Evolutionary conservation across 2,329 filamentous ascomycete species (phyloP), one percentile per base, ranked within the genome.

Genomic region (Esteya vermicola): DNA sequence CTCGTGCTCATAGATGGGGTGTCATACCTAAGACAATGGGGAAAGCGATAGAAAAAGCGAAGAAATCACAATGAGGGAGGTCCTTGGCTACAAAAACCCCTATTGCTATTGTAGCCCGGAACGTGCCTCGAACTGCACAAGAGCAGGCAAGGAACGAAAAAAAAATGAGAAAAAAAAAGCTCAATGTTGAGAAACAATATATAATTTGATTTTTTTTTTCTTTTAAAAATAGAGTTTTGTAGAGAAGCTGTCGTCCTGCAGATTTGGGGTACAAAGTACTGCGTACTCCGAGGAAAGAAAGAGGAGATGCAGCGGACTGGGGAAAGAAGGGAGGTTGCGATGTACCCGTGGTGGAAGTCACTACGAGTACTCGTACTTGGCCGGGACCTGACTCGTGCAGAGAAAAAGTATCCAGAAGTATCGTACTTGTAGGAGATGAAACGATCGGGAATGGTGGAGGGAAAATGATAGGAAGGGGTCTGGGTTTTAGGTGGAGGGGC

Each of bases 281-380:
- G n/a, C n/a, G n/a, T n/a, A 30, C 16, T 31, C 30, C 34, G 40
- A 35, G 40, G 32, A 40, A 37, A 40, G 32, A 21, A 16, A n/a
- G 21, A 34, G n/a, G 35, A 32, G 36, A 38, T 25, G 21, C 33
- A 30, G 23, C 44, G 40, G 44, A 42, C 39, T 39, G 36, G 42
- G 40, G 14, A 26, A 38, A 21, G 32, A 23, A 33, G 36, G 26
- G 23, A 21, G 37, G 42, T 41, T 44, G 39, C 27, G 19, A 33
- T 41, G 40, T 46, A 44, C 42, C 36, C 43, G 40, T 39, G 12
- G n/a, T 21, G 14, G n/a, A 46, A 42, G 45, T 46, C 42, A 44
- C 45, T 41, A 36, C 31, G 37, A 40, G 38, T 42, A 44, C 40
- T 28, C 30, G 21, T 36, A 19, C 25, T 14, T 35, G 25, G n/a